These are phyloP conservation scores for Cytidiella melzeri DNA, from an alignment of 768 basidiomycete species.

Conservation along the genomic window DNA sequence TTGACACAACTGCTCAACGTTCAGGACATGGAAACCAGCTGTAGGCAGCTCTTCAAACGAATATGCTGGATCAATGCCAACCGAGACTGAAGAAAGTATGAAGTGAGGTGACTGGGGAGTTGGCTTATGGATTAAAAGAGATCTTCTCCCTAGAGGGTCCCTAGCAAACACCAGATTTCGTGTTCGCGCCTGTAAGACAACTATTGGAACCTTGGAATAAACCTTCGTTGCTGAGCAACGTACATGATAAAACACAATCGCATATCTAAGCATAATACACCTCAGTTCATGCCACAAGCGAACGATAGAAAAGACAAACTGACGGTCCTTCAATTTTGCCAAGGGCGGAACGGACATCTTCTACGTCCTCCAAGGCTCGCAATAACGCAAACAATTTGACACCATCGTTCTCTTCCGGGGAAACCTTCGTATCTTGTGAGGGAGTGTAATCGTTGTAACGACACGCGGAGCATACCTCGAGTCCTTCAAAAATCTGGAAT, in stretches of 20 bases:
- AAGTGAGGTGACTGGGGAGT: constrained; percentile 43
- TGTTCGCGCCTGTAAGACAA: constrained; percentile 29
- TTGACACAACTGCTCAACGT: constrained; percentile 28
- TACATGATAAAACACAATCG: constrained; percentile 76
- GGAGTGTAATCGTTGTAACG: not conserved
- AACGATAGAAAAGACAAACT: constrained; percentile 26
- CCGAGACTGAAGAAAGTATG: constrained; percentile 61
- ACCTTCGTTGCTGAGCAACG: constrained; percentile 15
- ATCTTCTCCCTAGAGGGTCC: constrained; percentile 82
- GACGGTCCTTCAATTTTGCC: constrained; percentile 77
- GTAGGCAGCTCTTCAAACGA: constrained; percentile 60
- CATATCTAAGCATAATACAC: constrained; percentile 46
- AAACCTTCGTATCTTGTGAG: constrained; percentile 35
- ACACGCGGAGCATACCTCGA: constrained; percentile 44
- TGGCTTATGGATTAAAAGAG: constrained; percentile 69
- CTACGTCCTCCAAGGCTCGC: constrained; percentile 17
- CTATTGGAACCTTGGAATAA: not conserved
- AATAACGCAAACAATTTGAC: constrained; percentile 39
- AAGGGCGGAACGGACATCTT: constrained; percentile 46
- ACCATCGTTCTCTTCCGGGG: constrained; percentile 66
- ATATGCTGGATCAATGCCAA: constrained; percentile 39
- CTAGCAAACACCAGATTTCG: constrained; percentile 62
- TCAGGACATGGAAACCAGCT: constrained; percentile 47
- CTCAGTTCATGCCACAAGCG: not conserved
- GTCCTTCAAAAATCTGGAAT: constrained; percentile 65